phyloP scores from a whole-genome alignment of 192 early-diverging fungal species.

The Spizellomyces sp. region DNA sequence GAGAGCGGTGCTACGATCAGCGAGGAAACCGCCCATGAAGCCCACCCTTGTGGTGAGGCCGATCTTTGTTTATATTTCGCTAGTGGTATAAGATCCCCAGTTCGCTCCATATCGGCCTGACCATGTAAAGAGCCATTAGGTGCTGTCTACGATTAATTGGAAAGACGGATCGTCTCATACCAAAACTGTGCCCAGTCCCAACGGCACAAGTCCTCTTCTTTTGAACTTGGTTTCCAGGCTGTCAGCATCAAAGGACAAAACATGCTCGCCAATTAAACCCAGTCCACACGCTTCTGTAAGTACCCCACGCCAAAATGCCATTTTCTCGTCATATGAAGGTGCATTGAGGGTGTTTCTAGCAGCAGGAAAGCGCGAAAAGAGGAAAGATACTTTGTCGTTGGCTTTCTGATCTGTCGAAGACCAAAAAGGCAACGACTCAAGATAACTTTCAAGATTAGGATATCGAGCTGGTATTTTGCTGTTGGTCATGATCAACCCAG shows the following conservation, averaged over 20 bases:
- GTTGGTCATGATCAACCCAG: background rate
- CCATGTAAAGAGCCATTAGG: too few relatives aligned
- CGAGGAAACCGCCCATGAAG: slow-evolving; percentile 6
- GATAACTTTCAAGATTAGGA: slow-evolving; percentile 16
- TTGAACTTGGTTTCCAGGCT: slow-evolving; percentile 22
- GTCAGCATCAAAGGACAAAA: slow-evolving; percentile 6
- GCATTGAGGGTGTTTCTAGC: background rate
- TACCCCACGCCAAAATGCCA: slow-evolving; percentile 28
- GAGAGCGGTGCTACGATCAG: slow-evolving; percentile 12
- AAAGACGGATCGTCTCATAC: background rate
- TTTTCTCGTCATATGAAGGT: slow-evolving; percentile 9
- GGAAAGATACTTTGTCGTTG: slow-evolving; percentile 10
- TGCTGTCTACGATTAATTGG: too few relatives aligned
- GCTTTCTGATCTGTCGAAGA: slow-evolving; percentile 9
- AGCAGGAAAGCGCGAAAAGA: slow-evolving; percentile 27
- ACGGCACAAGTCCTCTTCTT: slow-evolving; percentile 7
- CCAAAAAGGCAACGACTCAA: slow-evolving; percentile 14
- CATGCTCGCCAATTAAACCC: slow-evolving; percentile 10
- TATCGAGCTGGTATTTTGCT: background rate
- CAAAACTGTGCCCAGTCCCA: slow-evolving; percentile 29
- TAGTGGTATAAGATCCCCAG: slow-evolving; percentile 21
- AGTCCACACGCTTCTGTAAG: background rate
- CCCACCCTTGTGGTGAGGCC: background rate
- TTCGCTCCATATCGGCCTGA: background rate
- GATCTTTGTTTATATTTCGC: background rate